Base-by-base conservation (phyloP, 2,329 filamentous ascomycete genomes). In the Monilinia polystroma region DNA sequence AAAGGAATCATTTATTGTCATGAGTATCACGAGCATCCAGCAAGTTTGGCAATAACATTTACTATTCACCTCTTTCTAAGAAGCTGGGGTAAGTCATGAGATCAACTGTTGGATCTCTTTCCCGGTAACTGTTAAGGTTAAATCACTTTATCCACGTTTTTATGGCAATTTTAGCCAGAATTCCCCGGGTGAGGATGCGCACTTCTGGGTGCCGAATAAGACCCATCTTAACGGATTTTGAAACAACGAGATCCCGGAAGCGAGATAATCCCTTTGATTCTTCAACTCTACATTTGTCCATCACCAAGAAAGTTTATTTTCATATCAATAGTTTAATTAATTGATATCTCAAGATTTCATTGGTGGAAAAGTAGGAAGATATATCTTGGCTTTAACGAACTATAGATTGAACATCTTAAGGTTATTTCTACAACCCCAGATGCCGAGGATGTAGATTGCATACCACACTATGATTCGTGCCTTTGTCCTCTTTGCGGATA, bases 31-130 rank as follows among this genome's bases (percentile, higher is more conserved):
- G 35, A 49, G 20, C 16, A 35, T 64, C 26, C 23, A 12, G 57
- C 43, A n/a, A 35, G 14, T 58, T 58, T 49, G 38, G 54, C 32
- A 12, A 51, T 26, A 38, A 64, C 35, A 23, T 8, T 23, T 18
- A 5, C n/a, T 29, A n/a, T 58, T 47, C 29, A 38, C 20, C 7
- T 47, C 23, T 51, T 23, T 43, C 41, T 29, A 53, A 54, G 51
- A 62, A 54, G 47, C 64, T 11, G 64, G 64, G 64, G 64, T 54
- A 66, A 66, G 55, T 54, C 64, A 67, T 53, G 54, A 52, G 59
- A 38, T 51, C 20, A n/a, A 11, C 38, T 47, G 16, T 47, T 12
- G 18, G 43, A 47, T 51, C 20, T 23, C 20, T 32, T n/a, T 18
- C 41, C 12, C 38, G 32, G 14, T 23, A 29, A 29, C 10, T 63